Evolutionary conservation across 345 rosid species (phyloP).

Genomic region (Salix udensis): DNA sequence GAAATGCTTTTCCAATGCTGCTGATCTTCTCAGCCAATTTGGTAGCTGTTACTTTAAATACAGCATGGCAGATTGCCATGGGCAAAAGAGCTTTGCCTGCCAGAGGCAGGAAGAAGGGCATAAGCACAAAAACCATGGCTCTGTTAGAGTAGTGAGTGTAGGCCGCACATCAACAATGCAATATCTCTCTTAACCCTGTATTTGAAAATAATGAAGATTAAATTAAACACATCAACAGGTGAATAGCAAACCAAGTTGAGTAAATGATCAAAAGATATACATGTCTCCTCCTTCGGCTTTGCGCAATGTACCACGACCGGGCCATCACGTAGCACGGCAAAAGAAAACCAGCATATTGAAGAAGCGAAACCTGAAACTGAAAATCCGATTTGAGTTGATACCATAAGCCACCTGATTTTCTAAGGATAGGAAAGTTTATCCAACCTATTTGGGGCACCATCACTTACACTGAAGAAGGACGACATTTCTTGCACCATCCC

Average conservation of each 20-base stretch:
- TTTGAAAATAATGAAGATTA: too few relatives aligned
- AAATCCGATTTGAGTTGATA: neutral
- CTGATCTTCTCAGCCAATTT: neutral
- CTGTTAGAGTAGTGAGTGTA: neutral
- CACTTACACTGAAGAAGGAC: conserved; percentile 41
- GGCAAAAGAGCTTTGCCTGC: neutral
- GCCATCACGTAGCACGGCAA: conserved; percentile 62
- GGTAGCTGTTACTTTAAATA: neutral
- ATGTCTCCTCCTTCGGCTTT: conserved; percentile 55
- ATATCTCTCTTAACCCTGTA: conserved; percentile 4
- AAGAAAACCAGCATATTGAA: conserved; percentile 56
- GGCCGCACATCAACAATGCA: neutral
- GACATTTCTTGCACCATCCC: conserved; percentile 46
- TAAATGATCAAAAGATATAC: conserved; percentile 7
- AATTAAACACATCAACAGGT: neutral
- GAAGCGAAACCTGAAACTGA: conserved; percentile 63
- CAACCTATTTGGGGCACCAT: neutral
- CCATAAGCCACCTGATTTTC: neutral
- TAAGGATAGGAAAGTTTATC: neutral
- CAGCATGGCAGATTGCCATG: neutral
- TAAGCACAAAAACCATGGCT: neutral
- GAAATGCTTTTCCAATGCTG: neutral
- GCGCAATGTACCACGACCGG: conserved; percentile 46
- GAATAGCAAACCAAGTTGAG: neutral
- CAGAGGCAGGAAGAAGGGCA: neutral